These are phyloP conservation scores for Botrytis galanthina DNA, from an alignment of 2,329 filamentous ascomycete genomes.

Conservation along the genomic window DNA sequence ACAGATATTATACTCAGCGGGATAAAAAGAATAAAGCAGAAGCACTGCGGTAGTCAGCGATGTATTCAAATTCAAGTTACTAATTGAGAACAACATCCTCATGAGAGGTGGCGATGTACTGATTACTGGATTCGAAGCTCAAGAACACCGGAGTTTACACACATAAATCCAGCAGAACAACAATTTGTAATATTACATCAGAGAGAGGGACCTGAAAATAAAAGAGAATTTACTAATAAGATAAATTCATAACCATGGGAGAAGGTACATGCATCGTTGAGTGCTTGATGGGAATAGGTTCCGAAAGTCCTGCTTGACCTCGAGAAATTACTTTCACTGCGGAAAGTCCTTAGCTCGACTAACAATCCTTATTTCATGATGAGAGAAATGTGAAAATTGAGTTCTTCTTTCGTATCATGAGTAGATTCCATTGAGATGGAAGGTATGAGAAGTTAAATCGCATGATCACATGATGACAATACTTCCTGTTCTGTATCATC, in stretches of 20 bases:
- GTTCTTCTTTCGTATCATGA: background rate
- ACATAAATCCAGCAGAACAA: background rate
- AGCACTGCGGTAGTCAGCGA: background rate
- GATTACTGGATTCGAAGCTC: background rate
- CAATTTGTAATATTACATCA: background rate
- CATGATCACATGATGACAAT: no score
- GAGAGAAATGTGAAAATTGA: background rate
- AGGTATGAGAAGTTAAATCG: no score
- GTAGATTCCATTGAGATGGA: no score
- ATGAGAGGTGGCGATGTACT: background rate
- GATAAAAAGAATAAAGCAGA: background rate
- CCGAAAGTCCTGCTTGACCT: background rate
- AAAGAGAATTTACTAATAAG: background rate
- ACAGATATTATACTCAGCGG: rapidly evolving
- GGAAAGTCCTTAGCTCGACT: background rate
- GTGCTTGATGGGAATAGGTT: background rate
- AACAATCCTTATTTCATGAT: background rate
- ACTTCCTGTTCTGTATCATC: no score
- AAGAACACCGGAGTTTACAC: background rate
- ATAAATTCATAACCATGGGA: background rate
- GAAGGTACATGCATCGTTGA: background rate
- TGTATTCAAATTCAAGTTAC: background rate
- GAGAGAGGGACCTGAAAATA: background rate
- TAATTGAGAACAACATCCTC: background rate
- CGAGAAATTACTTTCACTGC: background rate